These are phyloP conservation scores for Raffaelea arxii DNA, from an alignment of 2,329 filamentous ascomycete genomes.

Conservation along the genomic window DNA sequence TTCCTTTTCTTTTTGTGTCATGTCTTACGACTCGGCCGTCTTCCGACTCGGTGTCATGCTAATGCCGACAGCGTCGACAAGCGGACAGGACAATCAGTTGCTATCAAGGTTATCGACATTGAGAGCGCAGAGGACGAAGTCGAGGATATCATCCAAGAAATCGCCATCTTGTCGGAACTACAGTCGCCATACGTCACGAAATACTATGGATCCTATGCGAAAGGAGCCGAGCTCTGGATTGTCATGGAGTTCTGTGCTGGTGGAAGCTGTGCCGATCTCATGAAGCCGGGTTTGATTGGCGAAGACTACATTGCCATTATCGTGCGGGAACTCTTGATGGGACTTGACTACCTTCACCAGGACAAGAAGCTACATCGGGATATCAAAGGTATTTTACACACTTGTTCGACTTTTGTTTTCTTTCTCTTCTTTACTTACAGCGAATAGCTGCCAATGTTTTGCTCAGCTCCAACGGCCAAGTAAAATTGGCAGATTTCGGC, in stretches of 20 bases:
- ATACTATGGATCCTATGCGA: conserved; percentile 94
- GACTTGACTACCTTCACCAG: conserved; percentile 83
- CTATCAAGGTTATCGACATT: conserved; percentile 98
- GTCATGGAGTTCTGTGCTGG: conserved; percentile 99
- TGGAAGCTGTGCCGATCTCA: conserved; percentile 87
- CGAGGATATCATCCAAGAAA: conserved; percentile 98
- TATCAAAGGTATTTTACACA: conserved; percentile 67
- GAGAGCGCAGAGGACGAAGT: conserved; percentile 99
- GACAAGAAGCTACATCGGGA: conserved; percentile 96
- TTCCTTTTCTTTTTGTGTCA: background rate
- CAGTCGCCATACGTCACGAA: conserved; percentile 95
- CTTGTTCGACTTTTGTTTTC: background rate
- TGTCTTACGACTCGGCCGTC: no score
- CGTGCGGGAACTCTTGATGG: conserved; percentile 76
- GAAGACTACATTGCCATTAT: conserved; percentile 98
- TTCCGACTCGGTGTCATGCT: background rate
- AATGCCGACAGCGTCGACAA: conserved; percentile 74
- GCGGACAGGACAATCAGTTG: conserved; percentile 82
- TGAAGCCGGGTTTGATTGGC: conserved; percentile 84
- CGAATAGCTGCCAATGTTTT: conserved; percentile 78
- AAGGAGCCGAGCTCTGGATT: conserved; percentile 95
- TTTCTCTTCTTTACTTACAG: background rate
- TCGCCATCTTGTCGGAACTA: conserved; percentile 90
- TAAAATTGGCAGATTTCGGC: conserved; percentile 94
- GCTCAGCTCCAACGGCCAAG: conserved; percentile 80